These are phyloP conservation scores for Tinospora cordifolia DNA, from an alignment of 164 flowering plant genomes.

Conservation along the genomic window DNA sequence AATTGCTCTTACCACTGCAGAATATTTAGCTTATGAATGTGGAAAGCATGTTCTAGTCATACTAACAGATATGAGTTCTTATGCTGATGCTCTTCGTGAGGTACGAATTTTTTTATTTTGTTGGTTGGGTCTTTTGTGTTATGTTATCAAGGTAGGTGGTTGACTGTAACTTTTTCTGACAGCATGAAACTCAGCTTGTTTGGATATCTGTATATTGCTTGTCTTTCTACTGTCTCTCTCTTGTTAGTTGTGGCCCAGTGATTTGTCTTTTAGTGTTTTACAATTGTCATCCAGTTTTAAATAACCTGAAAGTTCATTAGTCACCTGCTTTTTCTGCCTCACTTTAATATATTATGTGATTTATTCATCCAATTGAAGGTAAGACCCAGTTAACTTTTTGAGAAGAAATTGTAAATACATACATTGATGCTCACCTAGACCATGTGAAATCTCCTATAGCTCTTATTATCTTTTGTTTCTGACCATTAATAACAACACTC, in stretches of 20 bases:
- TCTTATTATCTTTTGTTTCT: background rate
- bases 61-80: slow-evolving; percentile 94
- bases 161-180: background rate
- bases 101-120: slow-evolving; percentile 22
- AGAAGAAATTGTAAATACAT: background rate
- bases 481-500: background rate
- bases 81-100: slow-evolving; percentile 99
- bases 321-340: background rate
- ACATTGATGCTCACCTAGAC: background rate
- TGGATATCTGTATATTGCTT: too few species aligned
- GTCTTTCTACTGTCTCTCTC: too few species aligned
- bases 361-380: background rate
- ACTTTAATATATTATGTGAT: background rate
- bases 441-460: background rate
- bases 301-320: too few species aligned
- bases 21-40: slow-evolving; percentile 94
- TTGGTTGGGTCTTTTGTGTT: background rate
- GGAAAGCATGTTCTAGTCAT: slow-evolving; percentile 98
- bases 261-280: too few species aligned
- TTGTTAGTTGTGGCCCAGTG: too few species aligned
- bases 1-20: slow-evolving; percentile 96
- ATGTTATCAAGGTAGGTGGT: background rate
- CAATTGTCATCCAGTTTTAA: too few species aligned
- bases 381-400: background rate
- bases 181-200: too few species aligned